Evolutionary conservation across 306 rosid genomes (phyloP), one percentile per base, ranked within the genome.

Genomic region (Cyclanthera cordifolia): DNA sequence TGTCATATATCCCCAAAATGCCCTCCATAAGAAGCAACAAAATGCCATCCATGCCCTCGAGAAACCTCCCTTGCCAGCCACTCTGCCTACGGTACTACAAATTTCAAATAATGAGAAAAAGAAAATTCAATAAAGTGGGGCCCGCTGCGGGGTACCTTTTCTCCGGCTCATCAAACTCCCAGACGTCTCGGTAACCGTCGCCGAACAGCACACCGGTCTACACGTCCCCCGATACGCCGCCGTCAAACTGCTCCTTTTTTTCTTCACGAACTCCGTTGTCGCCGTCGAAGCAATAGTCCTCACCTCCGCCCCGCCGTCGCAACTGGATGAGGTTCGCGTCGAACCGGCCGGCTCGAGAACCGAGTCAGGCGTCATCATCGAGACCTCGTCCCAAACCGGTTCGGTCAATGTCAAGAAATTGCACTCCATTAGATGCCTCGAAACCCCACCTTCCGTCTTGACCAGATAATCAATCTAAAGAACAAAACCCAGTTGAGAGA

Each of bases 141-240:
- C 85, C 84, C 98, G 61, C 61, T 84, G 98, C 0, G 98, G 98
- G 4, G 80, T 86, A 49, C 89, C 87, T 73, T 93, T 89, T 56
- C 96, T 72, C 34, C 93, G 92, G 78, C 85, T 90, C 87, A 90
- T 85, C 76, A 85, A 49, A 43, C 75, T 39, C 24, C 64, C 77
- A 65, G 90, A 74, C 19, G 83, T 82, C 72, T 84, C 87, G 32
- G 82, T 67, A 51, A 70, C 82, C 5, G 84, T 80, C 17, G 81
- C 45, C 23, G 63, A 14, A 17, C 63, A 76, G 49, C 81, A 82
- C 0, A 71, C 85, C 25, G 95, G 84, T n/a, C 85, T 72, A 70
- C 82, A 86, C 3, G 75, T 73, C 16, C 73, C 9, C 24, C 87
- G 61, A 54, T 34, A 75, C 65, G 41, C 45, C 65, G 56, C 50